These are phyloP conservation scores for Daldinia concentrica DNA, from an alignment of 495 filamentous ascomycete genomes.

Conservation along the genomic window DNA sequence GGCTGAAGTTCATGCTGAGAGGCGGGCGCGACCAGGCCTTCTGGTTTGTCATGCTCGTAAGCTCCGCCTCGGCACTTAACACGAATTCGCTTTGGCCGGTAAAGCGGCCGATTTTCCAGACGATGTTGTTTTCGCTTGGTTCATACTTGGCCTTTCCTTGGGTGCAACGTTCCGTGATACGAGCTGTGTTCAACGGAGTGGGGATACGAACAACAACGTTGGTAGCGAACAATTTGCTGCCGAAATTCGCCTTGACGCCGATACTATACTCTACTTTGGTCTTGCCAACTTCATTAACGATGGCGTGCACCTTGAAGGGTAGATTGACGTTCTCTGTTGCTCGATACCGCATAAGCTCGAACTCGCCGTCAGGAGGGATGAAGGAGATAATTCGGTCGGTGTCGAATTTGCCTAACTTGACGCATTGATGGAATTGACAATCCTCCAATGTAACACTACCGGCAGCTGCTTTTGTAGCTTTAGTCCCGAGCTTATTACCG, in stretches of 20 bases:
- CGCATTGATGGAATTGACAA: slow-evolving; percentile 99
- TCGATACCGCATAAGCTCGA: slow-evolving; percentile 99
- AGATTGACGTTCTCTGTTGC: slow-evolving; percentile 99
- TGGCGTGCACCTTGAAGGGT: slow-evolving; percentile 98
- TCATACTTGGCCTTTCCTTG: slow-evolving; percentile 99
- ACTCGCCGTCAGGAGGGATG: slow-evolving; percentile 96
- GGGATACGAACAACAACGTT: slow-evolving; percentile 97
- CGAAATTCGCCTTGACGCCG: slow-evolving; percentile 96
- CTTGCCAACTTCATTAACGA: slow-evolving; percentile 96
- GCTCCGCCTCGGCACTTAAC: slow-evolving; percentile 88
- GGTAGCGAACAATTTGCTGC: slow-evolving; percentile 94
- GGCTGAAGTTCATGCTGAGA: slow-evolving; percentile 85
- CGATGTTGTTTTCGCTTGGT: slow-evolving; percentile 95
- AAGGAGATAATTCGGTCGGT: slow-evolving; percentile 98
- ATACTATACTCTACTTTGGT: slow-evolving; percentile 99
- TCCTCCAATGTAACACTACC: slow-evolving; percentile 97
- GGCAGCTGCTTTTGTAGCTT: slow-evolving; percentile 93
- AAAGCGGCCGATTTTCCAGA: slow-evolving; percentile 99
- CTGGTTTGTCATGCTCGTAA: slow-evolving; percentile 98
- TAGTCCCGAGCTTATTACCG: slow-evolving; percentile 76
- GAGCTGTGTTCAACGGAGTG: slow-evolving; percentile 94
- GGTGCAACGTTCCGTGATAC: slow-evolving; percentile 89
- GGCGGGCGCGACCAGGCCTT: slow-evolving; percentile 97
- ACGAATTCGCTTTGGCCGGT: slow-evolving; percentile 96
- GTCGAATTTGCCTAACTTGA: slow-evolving; percentile 97